These are phyloP conservation scores for Eucalyptus leucophloia DNA, from an alignment of 345 rosid genomes.

Conservation along the genomic window DNA sequence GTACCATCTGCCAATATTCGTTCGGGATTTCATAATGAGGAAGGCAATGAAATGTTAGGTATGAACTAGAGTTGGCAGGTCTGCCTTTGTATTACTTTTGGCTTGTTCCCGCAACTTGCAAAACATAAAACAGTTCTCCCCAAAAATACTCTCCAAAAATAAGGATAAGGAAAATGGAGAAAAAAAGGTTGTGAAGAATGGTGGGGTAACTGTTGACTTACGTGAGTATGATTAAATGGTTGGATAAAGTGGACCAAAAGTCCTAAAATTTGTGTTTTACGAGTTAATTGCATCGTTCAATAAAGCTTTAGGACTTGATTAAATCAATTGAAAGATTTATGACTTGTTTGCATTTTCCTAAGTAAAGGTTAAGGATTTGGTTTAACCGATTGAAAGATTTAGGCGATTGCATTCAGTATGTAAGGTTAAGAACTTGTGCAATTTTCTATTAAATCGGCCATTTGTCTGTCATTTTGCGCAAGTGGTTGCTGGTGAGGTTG, in stretches of 20 bases:
- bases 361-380: not conserved
- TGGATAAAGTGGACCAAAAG: not conserved
- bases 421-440: not conserved
- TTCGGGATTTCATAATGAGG: conserved; percentile 44
- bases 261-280: not conserved
- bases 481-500: not conserved
- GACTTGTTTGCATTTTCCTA: not conserved
- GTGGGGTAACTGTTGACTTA: not conserved
- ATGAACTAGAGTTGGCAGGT: not conserved
- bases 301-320: not conserved
- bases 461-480: not conserved
- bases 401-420: not conserved
- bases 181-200: not conserved
- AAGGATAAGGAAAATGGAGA: not conserved
- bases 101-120: not conserved
- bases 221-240: not conserved
- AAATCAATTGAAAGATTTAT: not conserved
- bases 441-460: not conserved
- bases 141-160: not conserved
- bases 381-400: not conserved
- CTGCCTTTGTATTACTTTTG: not conserved
- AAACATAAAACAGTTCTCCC: not conserved
- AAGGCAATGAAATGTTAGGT: conserved; percentile 25
- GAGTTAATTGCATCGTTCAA: not conserved
- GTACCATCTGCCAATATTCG: conserved; percentile 55